A percentile compares a stretch with the other conserved stretches of the same genome.
Conservation (phyloP, 1,284 basidiomycete species). For the Mycena sp. region DNA sequence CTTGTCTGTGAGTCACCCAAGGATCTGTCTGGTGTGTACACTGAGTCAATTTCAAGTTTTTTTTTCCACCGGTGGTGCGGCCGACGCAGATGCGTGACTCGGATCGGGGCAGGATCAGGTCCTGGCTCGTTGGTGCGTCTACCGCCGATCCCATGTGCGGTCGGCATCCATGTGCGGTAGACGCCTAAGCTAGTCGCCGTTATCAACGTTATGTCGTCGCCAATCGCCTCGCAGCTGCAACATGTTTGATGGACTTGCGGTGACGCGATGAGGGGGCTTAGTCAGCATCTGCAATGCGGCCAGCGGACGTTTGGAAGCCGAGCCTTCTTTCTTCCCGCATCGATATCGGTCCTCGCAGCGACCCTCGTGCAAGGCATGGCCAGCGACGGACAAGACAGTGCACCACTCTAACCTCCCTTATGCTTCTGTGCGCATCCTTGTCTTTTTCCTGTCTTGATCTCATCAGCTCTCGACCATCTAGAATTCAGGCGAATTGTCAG, state of each 20-base stretch:
- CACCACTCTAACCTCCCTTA: conserved; percentile 9
- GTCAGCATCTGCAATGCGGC: background rate
- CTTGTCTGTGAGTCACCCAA: background rate
- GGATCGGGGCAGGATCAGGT: too few relatives aligned
- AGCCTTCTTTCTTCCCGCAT: conserved; percentile 19
- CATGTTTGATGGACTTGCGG: conserved; percentile 4
- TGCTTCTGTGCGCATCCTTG: conserved; percentile 6
- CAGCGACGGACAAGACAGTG: background rate
- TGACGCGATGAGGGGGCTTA: background rate
- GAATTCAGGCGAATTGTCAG: conserved; percentile 26
- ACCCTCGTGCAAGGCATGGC: conserved; percentile 1
- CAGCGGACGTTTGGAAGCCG: background rate
- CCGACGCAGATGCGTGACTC: too few relatives aligned
- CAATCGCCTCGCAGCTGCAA: conserved; percentile 14
- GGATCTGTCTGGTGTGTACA: background rate
- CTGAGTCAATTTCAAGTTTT: too few relatives aligned
- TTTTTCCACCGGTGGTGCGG: too few relatives aligned
- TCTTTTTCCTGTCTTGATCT: conserved; percentile 1
- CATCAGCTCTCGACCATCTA: background rate
- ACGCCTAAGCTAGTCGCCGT: background rate
- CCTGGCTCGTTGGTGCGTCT: too few relatives aligned
- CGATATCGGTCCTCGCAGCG: conserved; percentile 11
- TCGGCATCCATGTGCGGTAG: too few relatives aligned
- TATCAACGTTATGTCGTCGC: background rate
- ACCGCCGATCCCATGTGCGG: too few relatives aligned